A percentile compares a stretch with the other conserved stretches of the same genome.
Conservation (phyloP, 73 alveolate species). For the Tetrahymena thermophila region DNA sequence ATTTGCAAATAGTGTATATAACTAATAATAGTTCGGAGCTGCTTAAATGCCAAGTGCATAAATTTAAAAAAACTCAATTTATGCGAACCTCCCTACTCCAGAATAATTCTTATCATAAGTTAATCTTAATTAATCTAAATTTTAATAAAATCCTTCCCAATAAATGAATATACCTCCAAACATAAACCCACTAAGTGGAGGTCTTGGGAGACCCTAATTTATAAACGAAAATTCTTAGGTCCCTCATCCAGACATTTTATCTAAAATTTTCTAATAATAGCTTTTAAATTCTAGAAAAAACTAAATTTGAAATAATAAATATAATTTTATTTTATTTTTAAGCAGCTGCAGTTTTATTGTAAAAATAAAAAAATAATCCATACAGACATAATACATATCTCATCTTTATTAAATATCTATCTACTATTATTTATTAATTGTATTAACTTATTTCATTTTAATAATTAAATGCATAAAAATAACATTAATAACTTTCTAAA, state of each 20-base stretch:
- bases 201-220: background rate
- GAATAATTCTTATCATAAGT: background rate
- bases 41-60: background rate
- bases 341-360: too few species aligned
- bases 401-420: too few species aligned
- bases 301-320: background rate
- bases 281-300: background rate
- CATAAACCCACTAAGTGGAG: background rate
- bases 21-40: background rate
- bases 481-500: too few species aligned
- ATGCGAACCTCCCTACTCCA: background rate
- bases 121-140: background rate
- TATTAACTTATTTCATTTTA: too few species aligned
- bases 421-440: too few species aligned
- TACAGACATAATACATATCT: too few species aligned
- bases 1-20: background rate
- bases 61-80: background rate
- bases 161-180: background rate
- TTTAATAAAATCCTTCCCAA: background rate
- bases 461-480: too few species aligned
- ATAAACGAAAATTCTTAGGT: background rate
- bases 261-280: background rate
- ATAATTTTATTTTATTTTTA: too few species aligned
- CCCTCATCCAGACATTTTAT: background rate
- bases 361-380: too few species aligned